A percentile compares a stretch with the other conserved stretches of the same genome.
phyloP scores from a whole-genome alignment of 345 rosid species.

The Heritiera fomes region DNA sequence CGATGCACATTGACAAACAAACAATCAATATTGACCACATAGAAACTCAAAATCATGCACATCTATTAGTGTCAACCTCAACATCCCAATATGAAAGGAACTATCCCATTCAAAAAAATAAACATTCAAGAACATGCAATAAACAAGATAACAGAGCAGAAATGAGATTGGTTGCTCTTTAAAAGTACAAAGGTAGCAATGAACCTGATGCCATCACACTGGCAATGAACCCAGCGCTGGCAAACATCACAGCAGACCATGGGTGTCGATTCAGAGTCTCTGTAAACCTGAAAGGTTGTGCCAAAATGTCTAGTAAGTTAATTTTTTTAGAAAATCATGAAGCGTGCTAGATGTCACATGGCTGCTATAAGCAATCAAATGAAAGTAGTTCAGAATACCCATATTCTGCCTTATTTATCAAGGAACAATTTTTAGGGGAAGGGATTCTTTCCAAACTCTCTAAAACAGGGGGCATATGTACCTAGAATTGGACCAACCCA shows the following conservation, averaged over 20 bases:
- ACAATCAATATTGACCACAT: neutral
- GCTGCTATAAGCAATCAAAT: neutral
- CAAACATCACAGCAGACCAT: constrained; percentile 99
- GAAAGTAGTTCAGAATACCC: neutral
- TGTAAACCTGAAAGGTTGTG: constrained; percentile 64
- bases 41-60: neutral
- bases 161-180: neutral
- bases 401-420: neutral
- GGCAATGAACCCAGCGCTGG: constrained; percentile 99
- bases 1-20: neutral
- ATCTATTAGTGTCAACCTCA: constrained; percentile 2
- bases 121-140: neutral
- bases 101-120: neutral
- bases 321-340: neutral
- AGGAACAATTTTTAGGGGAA: neutral
- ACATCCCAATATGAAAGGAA: neutral
- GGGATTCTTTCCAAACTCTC: neutral
- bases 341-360: neutral
- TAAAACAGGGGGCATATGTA: neutral
- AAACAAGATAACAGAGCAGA: neutral
- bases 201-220: constrained; percentile 96
- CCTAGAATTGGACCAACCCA: neutral
- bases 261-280: constrained; percentile 98
- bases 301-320: constrained; percentile 13
- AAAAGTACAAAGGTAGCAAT: constrained; percentile 23